Conservation (phyloP, 2,329 filamentous ascomycete species). For the Epichloe baconii region DNA sequence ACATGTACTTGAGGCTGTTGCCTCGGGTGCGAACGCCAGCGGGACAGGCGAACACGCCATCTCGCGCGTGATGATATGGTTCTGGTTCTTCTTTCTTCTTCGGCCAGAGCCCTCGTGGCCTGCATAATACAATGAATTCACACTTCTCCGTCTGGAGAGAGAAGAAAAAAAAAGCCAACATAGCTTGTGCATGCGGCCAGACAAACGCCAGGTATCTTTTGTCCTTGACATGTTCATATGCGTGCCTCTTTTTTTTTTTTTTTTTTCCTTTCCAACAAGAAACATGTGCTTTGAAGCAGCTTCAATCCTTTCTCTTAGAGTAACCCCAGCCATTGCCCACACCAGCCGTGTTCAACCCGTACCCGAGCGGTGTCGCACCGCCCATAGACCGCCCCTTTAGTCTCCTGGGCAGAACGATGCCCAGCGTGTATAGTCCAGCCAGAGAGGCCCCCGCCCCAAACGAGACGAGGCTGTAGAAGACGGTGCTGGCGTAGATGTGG, state of each 20-base stretch:
- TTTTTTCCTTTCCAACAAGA: background rate
- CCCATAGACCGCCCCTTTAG: conserved; percentile 37
- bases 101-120: background rate
- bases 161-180: no score
- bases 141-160: no score
- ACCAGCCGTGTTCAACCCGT: conserved; percentile 31
- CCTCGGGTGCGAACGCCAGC: conserved; percentile 20
- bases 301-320: conserved; percentile 29
- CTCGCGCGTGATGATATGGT: background rate
- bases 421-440: conserved; percentile 47
- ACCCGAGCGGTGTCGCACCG: conserved; percentile 44
- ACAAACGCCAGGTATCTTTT: background rate
- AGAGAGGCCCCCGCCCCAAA: conserved; percentile 43
- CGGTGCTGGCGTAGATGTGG: conserved; percentile 48
- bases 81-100: background rate
- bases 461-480: conserved; percentile 48
- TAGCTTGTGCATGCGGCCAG: background rate
- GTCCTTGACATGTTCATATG: background rate
- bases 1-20: conserved; percentile 42
- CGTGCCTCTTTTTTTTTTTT: background rate
- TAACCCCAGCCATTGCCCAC: conserved; percentile 49
- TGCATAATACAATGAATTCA: background rate
- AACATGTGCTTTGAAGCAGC: background rate
- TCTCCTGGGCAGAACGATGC: conserved; percentile 42
- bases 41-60: background rate